Evolutionary conservation across 331 rosid genomes (phyloP).

Genomic region (Quercus lobata): DNA sequence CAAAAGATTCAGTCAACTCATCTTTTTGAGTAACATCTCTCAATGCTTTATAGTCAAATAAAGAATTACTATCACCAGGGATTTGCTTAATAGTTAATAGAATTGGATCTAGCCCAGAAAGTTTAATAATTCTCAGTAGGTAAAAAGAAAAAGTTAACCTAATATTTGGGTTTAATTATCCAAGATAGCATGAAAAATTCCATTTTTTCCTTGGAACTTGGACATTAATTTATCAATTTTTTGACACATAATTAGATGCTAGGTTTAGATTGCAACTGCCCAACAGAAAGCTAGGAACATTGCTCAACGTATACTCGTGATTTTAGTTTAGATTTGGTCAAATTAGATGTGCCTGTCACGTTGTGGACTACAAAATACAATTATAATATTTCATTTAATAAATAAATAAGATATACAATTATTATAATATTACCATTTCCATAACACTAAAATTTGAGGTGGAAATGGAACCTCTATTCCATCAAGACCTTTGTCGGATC

Average conservation of each 20-base stretch:
- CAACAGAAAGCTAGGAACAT: conserved; percentile 1
- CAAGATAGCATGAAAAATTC: neutral
- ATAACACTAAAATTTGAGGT: neutral
- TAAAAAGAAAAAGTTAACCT: neutral
- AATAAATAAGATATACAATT: too few species aligned
- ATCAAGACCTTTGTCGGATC: conserved; percentile 18
- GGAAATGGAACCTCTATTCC: neutral
- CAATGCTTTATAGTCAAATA: neutral
- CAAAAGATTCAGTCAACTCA: too few species aligned
- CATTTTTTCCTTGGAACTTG: neutral
- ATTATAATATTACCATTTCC: neutral
- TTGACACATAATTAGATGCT: neutral
- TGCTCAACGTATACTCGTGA: neutral
- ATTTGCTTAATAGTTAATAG: neutral
- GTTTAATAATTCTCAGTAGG: neutral
- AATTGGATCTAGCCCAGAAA: conserved; percentile 1
- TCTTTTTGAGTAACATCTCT: neutral
- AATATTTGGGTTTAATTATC: neutral
- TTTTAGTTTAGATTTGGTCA: conserved; percentile 8
- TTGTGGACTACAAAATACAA: neutral
- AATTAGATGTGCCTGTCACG: conserved; percentile 7
- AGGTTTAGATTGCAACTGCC: neutral
- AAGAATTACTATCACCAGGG: neutral
- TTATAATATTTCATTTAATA: neutral
- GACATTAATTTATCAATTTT: neutral